Percentiles rank a stretch among this genome's conserved stretches.
Evolutionary conservation across 2,329 filamentous ascomycete genomes (phyloP).

Genomic region (Apiospora phragmitis): DNA sequence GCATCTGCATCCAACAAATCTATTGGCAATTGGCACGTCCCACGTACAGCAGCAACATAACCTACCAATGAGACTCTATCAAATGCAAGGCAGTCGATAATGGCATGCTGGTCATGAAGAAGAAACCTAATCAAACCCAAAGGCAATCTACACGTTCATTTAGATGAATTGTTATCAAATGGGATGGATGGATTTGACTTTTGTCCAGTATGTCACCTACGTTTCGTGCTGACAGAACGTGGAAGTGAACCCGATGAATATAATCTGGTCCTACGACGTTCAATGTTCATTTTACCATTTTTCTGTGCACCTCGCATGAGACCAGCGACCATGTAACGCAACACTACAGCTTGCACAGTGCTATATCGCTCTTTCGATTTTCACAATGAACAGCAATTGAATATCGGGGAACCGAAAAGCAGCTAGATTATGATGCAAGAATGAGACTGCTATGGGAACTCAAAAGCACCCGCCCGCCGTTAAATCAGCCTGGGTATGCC

Average conservation of each 20-base stretch:
- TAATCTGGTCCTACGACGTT: not conserved
- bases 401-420: too few species aligned
- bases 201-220: not conserved
- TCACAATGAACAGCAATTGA: too few species aligned
- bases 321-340: not conserved
- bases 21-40: not conserved
- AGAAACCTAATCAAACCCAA: not conserved
- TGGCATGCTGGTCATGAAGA: not conserved
- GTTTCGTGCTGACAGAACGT: not conserved
- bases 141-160: not conserved
- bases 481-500: not conserved
- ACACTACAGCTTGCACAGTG: not conserved
- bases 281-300: not conserved
- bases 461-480: not conserved
- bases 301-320: not conserved
- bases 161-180: not conserved
- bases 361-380: too few species aligned
- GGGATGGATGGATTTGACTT: not conserved
- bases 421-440: too few species aligned
- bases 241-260: not conserved
- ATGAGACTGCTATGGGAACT: too few species aligned
- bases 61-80: too few species aligned
- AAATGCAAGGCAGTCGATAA: not conserved
- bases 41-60: not conserved
- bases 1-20: not conserved